These are phyloP conservation scores for Avicennia marina DNA, from an alignment of 257 asterid species.

Conservation along the genomic window DNA sequence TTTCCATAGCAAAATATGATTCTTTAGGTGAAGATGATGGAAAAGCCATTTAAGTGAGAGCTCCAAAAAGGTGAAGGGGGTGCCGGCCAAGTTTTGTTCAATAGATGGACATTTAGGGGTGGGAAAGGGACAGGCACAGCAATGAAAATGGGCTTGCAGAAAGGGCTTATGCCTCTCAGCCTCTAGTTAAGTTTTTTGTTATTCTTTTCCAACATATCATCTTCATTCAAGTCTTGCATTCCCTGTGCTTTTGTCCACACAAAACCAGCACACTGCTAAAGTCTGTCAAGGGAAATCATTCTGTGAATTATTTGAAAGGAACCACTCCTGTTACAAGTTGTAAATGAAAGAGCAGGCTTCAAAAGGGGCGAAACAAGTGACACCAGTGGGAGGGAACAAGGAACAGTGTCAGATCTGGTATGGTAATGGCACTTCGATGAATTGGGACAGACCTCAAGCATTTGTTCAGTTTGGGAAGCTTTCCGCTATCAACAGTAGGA, in stretches of 20 bases:
- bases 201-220: too few relatives aligned
- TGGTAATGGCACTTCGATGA: background rate
- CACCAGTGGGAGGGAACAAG: background rate
- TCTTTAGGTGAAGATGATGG: too few relatives aligned
- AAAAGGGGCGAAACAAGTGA: background rate
- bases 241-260: background rate
- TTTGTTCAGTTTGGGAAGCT: constrained; percentile 14
- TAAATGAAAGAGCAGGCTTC: background rate
- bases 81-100: too few relatives aligned
- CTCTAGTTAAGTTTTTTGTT: too few relatives aligned
- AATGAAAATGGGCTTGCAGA: too few relatives aligned
- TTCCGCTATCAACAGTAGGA: background rate
- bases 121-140: too few relatives aligned
- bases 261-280: background rate
- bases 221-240: background rate
- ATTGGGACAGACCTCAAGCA: background rate
- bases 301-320: background rate
- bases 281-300: background rate
- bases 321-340: background rate
- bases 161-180: too few relatives aligned
- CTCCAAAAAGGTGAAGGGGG: too few relatives aligned
- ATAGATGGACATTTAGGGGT: too few relatives aligned
- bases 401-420: constrained; percentile 11
- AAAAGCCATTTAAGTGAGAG: too few relatives aligned
- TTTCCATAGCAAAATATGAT: too few relatives aligned